These are phyloP conservation scores for Arthrobotrys megalospora DNA, from an alignment of 2,329 filamentous ascomycete genomes.

Conservation along the genomic window DNA sequence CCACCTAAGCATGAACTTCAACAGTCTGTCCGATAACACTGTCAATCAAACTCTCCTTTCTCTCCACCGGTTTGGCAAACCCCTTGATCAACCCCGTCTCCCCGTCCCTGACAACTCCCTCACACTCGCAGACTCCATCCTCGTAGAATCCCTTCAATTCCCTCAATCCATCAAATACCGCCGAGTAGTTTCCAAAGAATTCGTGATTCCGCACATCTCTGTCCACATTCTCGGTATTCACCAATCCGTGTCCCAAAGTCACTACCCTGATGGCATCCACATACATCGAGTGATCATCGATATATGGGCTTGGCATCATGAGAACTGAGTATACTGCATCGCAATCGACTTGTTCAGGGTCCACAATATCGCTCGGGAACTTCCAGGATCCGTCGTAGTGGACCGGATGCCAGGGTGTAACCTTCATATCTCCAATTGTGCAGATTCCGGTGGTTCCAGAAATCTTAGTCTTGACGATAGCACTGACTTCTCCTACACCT, in stretches of 20 bases:
- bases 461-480: constrained; percentile 72
- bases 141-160: constrained; percentile 66
- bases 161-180: constrained; percentile 68
- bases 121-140: constrained; percentile 69
- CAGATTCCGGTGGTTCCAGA: constrained; percentile 68
- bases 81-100: constrained; percentile 67
- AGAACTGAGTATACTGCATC: constrained; percentile 74
- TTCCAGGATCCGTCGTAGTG: constrained; percentile 68
- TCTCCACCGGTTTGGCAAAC: constrained; percentile 26
- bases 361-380: constrained; percentile 69
- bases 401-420: constrained; percentile 76
- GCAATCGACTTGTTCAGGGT: constrained; percentile 67
- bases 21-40: constrained; percentile 30
- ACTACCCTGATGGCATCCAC: constrained; percentile 70
- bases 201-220: constrained; percentile 70
- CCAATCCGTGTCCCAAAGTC: constrained; percentile 74
- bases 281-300: constrained; percentile 71
- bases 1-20: constrained; percentile 30
- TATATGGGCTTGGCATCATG: constrained; percentile 69
- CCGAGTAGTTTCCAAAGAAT: constrained; percentile 73
- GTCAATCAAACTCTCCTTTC: constrained; percentile 41
- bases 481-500: constrained; percentile 71
- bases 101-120: constrained; percentile 68
- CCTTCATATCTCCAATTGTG: constrained; percentile 69
- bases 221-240: constrained; percentile 47